phyloP scores from a whole-genome alignment of 2,329 filamentous ascomycete genomes.

The Didymella pinodella region DNA sequence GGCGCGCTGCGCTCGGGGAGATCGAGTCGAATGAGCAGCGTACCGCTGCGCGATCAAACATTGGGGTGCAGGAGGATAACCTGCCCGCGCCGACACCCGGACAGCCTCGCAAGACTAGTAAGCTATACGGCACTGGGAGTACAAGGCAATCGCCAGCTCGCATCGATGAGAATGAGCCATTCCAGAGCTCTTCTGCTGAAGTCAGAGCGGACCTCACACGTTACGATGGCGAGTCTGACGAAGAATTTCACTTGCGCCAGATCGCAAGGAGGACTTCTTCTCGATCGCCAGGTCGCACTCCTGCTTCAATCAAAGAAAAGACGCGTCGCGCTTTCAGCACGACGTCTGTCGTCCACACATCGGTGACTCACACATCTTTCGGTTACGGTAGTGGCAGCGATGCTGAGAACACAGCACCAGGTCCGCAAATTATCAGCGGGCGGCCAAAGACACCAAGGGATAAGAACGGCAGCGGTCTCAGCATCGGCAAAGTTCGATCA shows the following conservation, averaged over 20 bases:
- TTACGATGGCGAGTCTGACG: conserved; percentile 74
- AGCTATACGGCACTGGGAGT: conserved; percentile 69
- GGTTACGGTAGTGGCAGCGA: conserved; percentile 55
- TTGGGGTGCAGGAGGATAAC: conserved; percentile 83
- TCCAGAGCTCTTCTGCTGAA: conserved; percentile 65
- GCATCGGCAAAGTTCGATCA: conserved; percentile 55
- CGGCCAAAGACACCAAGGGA: conserved; percentile 57
- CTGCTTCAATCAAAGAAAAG: conserved; percentile 63
- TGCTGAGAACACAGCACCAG: conserved; percentile 54
- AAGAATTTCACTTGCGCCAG: conserved; percentile 78
- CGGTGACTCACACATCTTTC: conserved; percentile 47
- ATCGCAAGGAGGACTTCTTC: conserved; percentile 67
- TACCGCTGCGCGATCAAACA: conserved; percentile 55
- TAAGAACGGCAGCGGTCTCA: conserved; percentile 55
- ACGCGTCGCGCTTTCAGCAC: conserved; percentile 75
- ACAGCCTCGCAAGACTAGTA: conserved; percentile 88
- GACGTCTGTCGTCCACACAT: conserved; percentile 63
- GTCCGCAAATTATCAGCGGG: conserved; percentile 28
- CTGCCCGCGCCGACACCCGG: conserved; percentile 94
- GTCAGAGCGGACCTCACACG: conserved; percentile 65
- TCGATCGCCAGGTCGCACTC: conserved; percentile 68
- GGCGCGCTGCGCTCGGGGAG: conserved; percentile 88
- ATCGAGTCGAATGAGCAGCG: conserved; percentile 79
- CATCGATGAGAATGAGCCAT: conserved; percentile 59
- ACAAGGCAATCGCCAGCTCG: conserved; percentile 46